These are phyloP conservation scores for Phaeosphaeriaceae sp. DNA, from an alignment of 2,329 filamentous ascomycete genomes.

Conservation along the genomic window DNA sequence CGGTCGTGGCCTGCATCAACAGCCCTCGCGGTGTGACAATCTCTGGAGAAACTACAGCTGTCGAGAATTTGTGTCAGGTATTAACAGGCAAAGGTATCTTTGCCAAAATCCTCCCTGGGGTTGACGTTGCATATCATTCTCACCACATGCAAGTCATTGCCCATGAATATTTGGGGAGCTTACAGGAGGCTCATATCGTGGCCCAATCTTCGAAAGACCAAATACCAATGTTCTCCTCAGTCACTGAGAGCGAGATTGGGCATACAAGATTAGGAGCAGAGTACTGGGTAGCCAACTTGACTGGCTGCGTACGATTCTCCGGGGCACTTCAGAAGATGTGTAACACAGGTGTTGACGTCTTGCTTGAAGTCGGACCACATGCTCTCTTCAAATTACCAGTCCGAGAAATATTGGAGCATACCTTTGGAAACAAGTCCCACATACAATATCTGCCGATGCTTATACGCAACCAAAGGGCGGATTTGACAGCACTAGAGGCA, in stretches of 20 bases:
- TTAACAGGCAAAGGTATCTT: slow-evolving; percentile 50
- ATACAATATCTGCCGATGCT: slow-evolving; percentile 5
- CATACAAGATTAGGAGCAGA: slow-evolving; percentile 16
- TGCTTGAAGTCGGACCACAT: slow-evolving; percentile 24
- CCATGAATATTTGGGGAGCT: slow-evolving; percentile 17
- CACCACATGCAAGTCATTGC: slow-evolving; percentile 47
- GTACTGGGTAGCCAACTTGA: slow-evolving; percentile 38
- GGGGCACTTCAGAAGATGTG: slow-evolving; percentile 8
- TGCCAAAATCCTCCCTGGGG: slow-evolving; percentile 42
- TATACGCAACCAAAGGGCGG: slow-evolving; percentile 11
- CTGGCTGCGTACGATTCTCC: slow-evolving; percentile 19
- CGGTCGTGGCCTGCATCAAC: slow-evolving; percentile 45
- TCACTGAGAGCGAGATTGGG: slow-evolving; percentile 13
- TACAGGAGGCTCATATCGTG: slow-evolving; percentile 8
- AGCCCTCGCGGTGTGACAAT: slow-evolving; percentile 53
- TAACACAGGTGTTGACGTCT: neutral
- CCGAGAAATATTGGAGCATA: slow-evolving; percentile 7
- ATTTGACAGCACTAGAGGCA: slow-evolving; percentile 10
- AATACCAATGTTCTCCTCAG: slow-evolving; percentile 21
- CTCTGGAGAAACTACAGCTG: slow-evolving; percentile 51
- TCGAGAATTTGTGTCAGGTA: slow-evolving; percentile 40
- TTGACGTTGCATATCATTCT: slow-evolving; percentile 57
- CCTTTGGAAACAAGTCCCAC: neutral
- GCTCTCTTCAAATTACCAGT: slow-evolving; percentile 13
- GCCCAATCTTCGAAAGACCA: neutral